Conservation (phyloP, 331 rosid species). For the Dryas integrifolia region DNA sequence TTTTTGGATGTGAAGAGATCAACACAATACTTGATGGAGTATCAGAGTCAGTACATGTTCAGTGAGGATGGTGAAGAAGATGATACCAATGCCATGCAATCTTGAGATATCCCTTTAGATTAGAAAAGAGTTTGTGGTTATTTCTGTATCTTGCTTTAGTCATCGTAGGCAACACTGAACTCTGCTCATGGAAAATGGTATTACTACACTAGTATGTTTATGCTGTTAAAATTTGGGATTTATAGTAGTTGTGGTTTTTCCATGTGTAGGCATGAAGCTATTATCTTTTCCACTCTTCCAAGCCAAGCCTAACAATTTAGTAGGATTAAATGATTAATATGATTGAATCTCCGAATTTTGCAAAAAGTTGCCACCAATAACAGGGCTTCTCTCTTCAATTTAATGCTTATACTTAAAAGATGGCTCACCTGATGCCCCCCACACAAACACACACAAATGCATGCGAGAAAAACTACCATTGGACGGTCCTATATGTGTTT, state of each 20-base stretch:
- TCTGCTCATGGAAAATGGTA: background rate
- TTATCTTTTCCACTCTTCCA: background rate
- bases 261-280: background rate
- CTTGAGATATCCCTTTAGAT: slow-evolving; percentile 33
- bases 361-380: too few species aligned
- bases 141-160: background rate
- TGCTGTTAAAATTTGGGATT: background rate
- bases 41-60: slow-evolving; percentile 91
- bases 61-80: slow-evolving; percentile 79
- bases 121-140: background rate
- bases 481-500: too few species aligned
- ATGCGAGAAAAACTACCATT: too few species aligned
- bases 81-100: slow-evolving; percentile 53
- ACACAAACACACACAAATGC: too few species aligned
- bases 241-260: background rate
- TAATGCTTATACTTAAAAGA: too few species aligned
- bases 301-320: background rate
- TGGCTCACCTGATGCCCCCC: too few species aligned
- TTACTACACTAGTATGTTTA: background rate
- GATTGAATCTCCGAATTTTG: too few species aligned
- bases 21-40: slow-evolving; percentile 96
- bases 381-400: too few species aligned
- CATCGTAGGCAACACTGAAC: background rate
- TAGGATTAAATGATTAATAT: too few species aligned
- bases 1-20: slow-evolving; percentile 96